Evolutionary conservation across 306 rosid species (phyloP), one percentile per base, ranked within the genome.

Genomic region (Trichosanthes cucumerina): DNA sequence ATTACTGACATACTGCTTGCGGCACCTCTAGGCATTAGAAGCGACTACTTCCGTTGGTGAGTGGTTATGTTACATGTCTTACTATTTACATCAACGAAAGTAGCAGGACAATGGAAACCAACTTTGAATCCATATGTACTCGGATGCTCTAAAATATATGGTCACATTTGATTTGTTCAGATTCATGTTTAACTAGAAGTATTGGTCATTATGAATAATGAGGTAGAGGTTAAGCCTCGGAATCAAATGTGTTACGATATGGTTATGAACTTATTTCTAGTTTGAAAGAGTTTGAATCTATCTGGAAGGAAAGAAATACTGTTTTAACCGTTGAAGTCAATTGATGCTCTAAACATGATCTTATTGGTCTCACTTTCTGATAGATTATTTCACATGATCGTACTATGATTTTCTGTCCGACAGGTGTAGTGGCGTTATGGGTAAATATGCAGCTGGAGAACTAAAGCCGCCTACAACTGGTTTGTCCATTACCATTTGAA

Each of bases 351-450:
- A 72, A 47, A 50, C 77, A 3, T 13, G 14, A 28, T 73, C 23
- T 18, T 47, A 3, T 50, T 18, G 58, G 26, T 47, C 44, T 47
- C 26, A 36, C 19, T 38, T 28, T 50, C 62, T 74, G 57, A 31
- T 50, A n/a, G 44, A 31, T 18, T 18, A 1, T 49, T 73, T 73
- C 18, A 73, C 78, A 16, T 31, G 78, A 73, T 33, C 62, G 4
- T 31, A 49, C 46, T 31, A 49, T 74, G 59, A 9, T 78, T 77
- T 63, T 3, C 71, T 38, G 28, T 79, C 50, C 65, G 49, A 85
- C 91, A 95, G 99, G 99, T 95, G 99, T 82, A 95, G 99, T 70
- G 99, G 99, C 47, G 97, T 95, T 82, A 92, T 95, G 99, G 99
- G 99, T 64, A 95, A 95, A 88, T 95, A 95, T 85, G 95, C 96